Evolutionary conservation across 2,329 filamentous ascomycete species (phyloP), one percentile per base, ranked within the genome.

Genomic region (Fusarium sacchari): DNA sequence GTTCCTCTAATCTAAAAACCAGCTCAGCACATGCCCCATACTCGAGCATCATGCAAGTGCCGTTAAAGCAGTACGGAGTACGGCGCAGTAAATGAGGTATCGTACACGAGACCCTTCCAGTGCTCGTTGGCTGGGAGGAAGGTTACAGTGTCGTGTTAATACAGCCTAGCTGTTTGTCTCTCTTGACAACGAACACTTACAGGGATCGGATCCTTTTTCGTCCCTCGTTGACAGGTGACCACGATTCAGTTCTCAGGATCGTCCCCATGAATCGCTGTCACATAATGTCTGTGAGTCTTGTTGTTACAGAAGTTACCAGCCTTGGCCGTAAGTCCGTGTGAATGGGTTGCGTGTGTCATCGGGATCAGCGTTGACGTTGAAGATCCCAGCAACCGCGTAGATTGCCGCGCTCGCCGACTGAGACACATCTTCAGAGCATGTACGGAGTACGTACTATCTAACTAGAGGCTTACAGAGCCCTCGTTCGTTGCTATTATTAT

Each of bases 231-330:
- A 59, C 49, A 67, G 70, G 56, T 58, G 67, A 61, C 40, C 42
- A 60, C 34, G 71, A 57, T 76, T 62, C 63, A 64, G 71, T 63
- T 53, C 61, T 63, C 57, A 73, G 75, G 71, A 77, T 78, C 72
- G 55, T 72, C 69, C 66, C 72, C 75, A 73, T 71, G 71, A 76
- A 75, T 78, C 67, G 73, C 64, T 60, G 75, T 72, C 75, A 66
- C 76, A 69, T 76, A 52, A 58, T 64, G 26, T 40, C 49, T 32
- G 62, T 61, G 72, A 64, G 58, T 44, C 43, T 53, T 28, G 42
- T 50, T 52, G 57, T 65, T 52, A 47, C 59, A 66, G 44, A 36
- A 53, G 36, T 34, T 43, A 39, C 67, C 28, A 57, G 55, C 52
- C n/a, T 61, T 62, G 67, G 64, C 56, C 59, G 34, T 11, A 58